Percentiles rank a stretch among this genome's conserved stretches.
phyloP scores from a whole-genome alignment of 306 rosid species.

The Abrus precatorius region DNA sequence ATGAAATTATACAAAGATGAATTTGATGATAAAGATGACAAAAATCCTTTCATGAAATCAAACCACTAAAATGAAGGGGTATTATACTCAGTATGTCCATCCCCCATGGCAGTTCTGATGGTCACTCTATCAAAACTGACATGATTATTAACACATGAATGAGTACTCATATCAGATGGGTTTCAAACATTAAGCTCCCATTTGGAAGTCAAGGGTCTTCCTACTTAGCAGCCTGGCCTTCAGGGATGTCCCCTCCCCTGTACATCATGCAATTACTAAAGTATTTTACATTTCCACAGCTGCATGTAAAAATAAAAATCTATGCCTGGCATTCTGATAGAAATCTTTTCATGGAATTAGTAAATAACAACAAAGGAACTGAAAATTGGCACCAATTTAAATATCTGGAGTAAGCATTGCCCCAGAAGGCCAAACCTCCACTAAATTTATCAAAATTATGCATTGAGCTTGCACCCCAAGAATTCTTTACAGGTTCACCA shows the following conservation, averaged over 20 bases:
- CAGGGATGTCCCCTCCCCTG: neutral
- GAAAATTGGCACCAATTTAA: neutral
- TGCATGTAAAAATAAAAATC: neutral
- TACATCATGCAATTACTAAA: neutral
- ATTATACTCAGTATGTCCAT: neutral
- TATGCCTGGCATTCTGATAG: neutral
- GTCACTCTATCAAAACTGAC: neutral
- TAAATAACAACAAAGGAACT: neutral
- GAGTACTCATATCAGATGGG: conserved; percentile 3
- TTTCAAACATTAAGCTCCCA: neutral
- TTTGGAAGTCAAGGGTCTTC: neutral
- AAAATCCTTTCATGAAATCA: neutral
- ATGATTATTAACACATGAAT: neutral
- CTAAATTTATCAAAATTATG: neutral
- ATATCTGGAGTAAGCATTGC: neutral
- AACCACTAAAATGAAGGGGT: neutral
- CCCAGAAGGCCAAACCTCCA: neutral
- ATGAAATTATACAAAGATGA: neutral
- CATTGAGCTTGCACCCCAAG: neutral
- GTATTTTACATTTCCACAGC: conserved; percentile 26
- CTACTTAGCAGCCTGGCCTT: neutral
- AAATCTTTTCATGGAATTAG: neutral
- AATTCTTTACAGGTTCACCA: neutral
- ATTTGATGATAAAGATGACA: neutral
- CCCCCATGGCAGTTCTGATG: neutral